A percentile compares a stretch with the other conserved stretches of the same genome.
Evolutionary conservation across 805 yeast species (phyloP).

Genomic region (Metschnikowia kofuensis): DNA sequence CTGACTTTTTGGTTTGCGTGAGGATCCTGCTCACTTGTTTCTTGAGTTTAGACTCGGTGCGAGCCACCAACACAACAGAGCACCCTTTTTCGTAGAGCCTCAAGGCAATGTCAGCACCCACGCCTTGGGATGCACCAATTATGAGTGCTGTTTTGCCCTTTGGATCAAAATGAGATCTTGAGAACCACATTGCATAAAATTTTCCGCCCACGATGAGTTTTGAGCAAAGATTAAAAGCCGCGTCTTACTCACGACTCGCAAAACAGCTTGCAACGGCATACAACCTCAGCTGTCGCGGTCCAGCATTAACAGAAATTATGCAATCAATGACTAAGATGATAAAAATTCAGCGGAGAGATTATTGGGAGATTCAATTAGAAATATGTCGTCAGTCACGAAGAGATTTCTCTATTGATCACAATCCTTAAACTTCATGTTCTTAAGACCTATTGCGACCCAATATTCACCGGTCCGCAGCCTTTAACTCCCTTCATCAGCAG

Average conservation of each 20-base stretch:
- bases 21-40: constrained; percentile 45
- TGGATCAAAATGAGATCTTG: constrained; percentile 26
- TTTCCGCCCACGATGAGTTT: not conserved
- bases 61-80: constrained; percentile 69
- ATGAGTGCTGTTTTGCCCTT: constrained; percentile 60
- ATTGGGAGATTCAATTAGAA: too few relatives aligned
- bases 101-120: constrained; percentile 77
- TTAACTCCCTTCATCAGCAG: too few relatives aligned
- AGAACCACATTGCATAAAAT: constrained; percentile 22
- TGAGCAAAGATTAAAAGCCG: not conserved
- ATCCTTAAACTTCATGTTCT: too few relatives aligned
- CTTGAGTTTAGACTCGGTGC: constrained; percentile 62
- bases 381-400: too few relatives aligned
- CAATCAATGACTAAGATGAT: too few relatives aligned
- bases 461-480: too few relatives aligned
- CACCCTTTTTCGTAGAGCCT: constrained; percentile 54
- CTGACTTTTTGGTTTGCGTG: not conserved
- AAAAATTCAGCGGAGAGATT: too few relatives aligned
- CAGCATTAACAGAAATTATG: too few relatives aligned
- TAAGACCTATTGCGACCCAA: too few relatives aligned
- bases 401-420: too few relatives aligned
- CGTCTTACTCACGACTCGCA: not conserved
- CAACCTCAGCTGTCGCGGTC: too few relatives aligned
- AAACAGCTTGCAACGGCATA: too few relatives aligned
- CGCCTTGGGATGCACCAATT: constrained; percentile 95